These are phyloP conservation scores for Monilinia fructicola DNA, from an alignment of 2,329 filamentous ascomycete genomes.

Conservation along the genomic window DNA sequence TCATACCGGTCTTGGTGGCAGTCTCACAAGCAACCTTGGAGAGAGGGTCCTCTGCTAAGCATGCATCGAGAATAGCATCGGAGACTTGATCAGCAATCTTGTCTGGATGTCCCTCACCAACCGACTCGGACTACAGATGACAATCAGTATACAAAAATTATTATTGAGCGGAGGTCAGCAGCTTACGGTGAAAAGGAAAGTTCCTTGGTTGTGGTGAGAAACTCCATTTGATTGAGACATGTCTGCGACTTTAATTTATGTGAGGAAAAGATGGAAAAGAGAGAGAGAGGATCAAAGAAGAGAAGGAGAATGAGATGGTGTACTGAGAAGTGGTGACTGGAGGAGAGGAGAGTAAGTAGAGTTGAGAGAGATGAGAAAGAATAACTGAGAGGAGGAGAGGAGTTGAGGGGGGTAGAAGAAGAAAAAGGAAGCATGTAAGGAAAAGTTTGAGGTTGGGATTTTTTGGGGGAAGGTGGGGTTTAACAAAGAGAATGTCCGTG, in stretches of 20 bases:
- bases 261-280: conserved; percentile 54
- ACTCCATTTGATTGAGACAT: conserved; percentile 52
- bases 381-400: conserved; percentile 33
- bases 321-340: conserved; percentile 52
- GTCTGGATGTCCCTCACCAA: conserved; percentile 88
- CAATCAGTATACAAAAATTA: conserved; percentile 26
- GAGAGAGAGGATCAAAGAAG: conserved; percentile 45
- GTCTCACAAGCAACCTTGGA: conserved; percentile 99
- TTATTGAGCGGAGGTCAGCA: conserved; percentile 7
- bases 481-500: conserved; percentile 21
- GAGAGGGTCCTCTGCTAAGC: conserved; percentile 87
- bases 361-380: conserved; percentile 42
- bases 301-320: conserved; percentile 29
- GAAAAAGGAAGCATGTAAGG: conserved; percentile 5
- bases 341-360: conserved; percentile 42
- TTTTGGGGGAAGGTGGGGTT: conserved; percentile 20
- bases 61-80: conserved; percentile 97
- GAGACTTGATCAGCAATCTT: conserved; percentile 99
- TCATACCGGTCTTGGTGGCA: conserved; percentile 98
- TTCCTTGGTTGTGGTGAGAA: conserved; percentile 59
- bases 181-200: conserved; percentile 79
- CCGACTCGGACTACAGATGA: conserved; percentile 68
- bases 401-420: conserved; percentile 2
- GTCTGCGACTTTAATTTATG: conserved; percentile 61
- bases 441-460: conserved; percentile 20